Percentiles rank a stretch among this genome's conserved stretches.
phyloP scores from a whole-genome alignment of 495 filamentous ascomycete species.

The Aspergillus baeticus region DNA sequence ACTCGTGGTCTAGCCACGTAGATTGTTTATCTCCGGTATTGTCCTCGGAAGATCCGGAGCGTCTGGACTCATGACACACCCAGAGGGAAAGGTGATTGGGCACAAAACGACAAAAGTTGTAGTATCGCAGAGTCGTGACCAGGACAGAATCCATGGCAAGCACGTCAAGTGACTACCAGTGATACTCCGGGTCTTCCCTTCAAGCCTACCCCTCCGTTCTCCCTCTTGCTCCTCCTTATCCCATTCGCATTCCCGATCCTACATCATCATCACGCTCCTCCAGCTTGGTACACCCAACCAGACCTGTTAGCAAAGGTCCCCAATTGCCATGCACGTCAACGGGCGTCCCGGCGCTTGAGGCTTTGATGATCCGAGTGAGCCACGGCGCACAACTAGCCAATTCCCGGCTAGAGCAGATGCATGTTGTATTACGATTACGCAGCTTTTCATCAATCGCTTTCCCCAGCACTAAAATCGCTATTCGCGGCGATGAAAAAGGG shows the following conservation, averaged over 20 bases:
- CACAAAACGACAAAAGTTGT: not conserved
- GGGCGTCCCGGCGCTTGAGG: conserved; percentile 5
- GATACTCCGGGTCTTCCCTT: not conserved
- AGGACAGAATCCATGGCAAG: not conserved
- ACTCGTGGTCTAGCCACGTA: conserved; percentile 3
- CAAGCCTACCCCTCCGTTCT: not conserved
- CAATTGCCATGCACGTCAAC: conserved; percentile 12
- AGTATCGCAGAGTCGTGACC: not conserved
- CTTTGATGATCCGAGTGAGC: not conserved
- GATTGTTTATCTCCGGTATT: not conserved
- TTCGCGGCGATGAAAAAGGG: not conserved
- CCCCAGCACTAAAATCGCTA: not conserved
- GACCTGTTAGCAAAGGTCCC: not conserved
- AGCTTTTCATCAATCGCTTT: not conserved
- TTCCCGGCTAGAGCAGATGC: too few relatives aligned
- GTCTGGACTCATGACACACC: not conserved
- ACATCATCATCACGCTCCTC: not conserved
- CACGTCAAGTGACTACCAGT: conserved; percentile 5
- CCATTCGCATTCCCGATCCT: not conserved
- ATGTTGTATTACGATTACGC: not conserved
- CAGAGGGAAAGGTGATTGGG: not conserved
- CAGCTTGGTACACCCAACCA: too few relatives aligned
- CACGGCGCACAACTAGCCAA: not conserved
- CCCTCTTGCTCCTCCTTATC: not conserved
- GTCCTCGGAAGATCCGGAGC: not conserved